Percentiles rank a stretch among this genome's conserved stretches.
Conservation (phyloP, 768 basidiomycete genomes). For the Trametes cinnabarina region DNA sequence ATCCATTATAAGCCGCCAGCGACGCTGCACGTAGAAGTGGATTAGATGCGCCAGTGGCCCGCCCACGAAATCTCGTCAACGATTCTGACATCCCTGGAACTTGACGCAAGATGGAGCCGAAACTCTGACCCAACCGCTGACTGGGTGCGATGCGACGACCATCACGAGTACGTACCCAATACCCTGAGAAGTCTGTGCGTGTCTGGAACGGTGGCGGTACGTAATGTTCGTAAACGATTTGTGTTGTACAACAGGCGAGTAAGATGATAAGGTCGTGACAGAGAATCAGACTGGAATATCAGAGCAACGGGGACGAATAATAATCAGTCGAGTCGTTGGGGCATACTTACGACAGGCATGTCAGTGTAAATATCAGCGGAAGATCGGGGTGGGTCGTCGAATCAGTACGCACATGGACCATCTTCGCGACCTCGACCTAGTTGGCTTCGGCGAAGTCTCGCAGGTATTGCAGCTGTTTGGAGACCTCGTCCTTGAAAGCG, state of each 20-base stretch:
- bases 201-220: not conserved
- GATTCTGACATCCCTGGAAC: no score
- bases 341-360: not conserved
- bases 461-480: conserved; percentile 64
- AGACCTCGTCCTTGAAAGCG: conserved; percentile 77
- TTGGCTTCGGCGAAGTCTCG: conserved; percentile 64
- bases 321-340: not conserved
- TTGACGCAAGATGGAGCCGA: no score
- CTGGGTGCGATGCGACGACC: no score
- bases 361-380: not conserved
- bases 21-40: not conserved
- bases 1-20: not conserved
- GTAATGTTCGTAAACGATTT: not conserved
- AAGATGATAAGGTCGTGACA: not conserved
- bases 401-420: not conserved
- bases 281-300: not conserved
- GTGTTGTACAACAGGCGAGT: conserved; percentile 6
- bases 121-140: no score
- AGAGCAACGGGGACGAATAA: conserved; percentile 2
- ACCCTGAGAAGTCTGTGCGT: not conserved
- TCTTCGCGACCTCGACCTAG: conserved; percentile 19
- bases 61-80: no score
- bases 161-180: not conserved
- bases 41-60: no score
- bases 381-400: not conserved